Evolutionary conservation across 495 filamentous ascomycete species (phyloP).

Genomic region (Neohortaea acidophila): DNA sequence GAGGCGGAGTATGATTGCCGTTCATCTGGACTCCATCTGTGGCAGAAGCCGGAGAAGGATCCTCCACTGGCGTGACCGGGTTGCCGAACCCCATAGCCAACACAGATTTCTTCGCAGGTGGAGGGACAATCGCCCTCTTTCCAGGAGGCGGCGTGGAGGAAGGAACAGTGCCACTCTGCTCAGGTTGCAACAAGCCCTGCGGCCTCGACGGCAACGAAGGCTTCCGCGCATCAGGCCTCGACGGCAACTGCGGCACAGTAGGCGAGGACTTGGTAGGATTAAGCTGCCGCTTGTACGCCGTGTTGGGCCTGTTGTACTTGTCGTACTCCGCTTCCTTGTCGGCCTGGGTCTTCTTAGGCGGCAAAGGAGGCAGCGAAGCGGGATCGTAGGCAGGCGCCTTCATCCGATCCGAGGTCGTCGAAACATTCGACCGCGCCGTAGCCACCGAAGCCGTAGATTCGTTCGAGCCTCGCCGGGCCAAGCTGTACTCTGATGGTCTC

Average conservation of each 20-base stretch:
- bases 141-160: neutral
- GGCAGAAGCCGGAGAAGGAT: too few species aligned
- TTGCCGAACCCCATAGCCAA: constrained; percentile 22
- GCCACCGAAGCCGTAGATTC: constrained; percentile 25
- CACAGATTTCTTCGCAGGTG: constrained; percentile 19
- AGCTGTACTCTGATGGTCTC: constrained; percentile 18
- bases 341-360: constrained; percentile 21
- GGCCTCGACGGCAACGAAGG: constrained; percentile 11
- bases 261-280: constrained; percentile 16
- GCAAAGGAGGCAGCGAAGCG: constrained; percentile 22
- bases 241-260: constrained; percentile 8
- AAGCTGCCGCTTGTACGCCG: neutral
- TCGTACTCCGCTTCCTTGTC: constrained; percentile 15
- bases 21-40: too few species aligned
- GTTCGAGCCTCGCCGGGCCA: constrained; percentile 19
- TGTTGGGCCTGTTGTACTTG: constrained; percentile 3
- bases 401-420: constrained; percentile 20
- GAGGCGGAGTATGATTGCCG: constrained; percentile 29
- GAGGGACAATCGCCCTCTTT: constrained; percentile 1
- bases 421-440: constrained; percentile 20
- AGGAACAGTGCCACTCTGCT: too few species aligned
- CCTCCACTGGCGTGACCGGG: too few species aligned
- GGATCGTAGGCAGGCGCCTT: constrained; percentile 29
- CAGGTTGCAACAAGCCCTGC: neutral
- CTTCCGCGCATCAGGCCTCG: constrained; percentile 17